Conservation (phyloP, 1,284 basidiomycete species). For the Phellinidium pouzarii region DNA sequence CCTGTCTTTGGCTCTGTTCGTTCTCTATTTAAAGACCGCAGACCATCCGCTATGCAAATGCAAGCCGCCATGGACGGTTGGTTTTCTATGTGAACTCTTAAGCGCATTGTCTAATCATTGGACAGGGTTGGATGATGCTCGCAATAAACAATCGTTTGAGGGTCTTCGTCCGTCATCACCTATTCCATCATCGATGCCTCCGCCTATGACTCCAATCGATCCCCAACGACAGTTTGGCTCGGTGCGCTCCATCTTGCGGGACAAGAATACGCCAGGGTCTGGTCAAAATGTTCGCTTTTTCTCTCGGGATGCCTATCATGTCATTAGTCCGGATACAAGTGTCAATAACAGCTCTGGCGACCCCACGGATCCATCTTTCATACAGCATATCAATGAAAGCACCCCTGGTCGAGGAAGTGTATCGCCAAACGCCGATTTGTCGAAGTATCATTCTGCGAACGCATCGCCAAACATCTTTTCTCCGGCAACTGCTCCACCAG, state of each 20-base stretch:
- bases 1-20: constrained; percentile 15
- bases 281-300: constrained; percentile 71
- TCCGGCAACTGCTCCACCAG: constrained; percentile 7
- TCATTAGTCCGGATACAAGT: constrained; percentile 50
- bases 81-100: neutral
- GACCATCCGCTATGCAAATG: constrained; percentile 23
- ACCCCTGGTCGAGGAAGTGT: constrained; percentile 17
- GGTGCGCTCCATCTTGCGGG: constrained; percentile 62
- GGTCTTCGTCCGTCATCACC: constrained; percentile 6
- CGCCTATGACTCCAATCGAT: constrained; percentile 22
- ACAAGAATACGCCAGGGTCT: constrained; percentile 63
- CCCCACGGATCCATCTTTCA: constrained; percentile 24
- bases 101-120: neutral
- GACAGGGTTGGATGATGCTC: constrained; percentile 7
- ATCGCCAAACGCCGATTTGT: neutral
- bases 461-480: constrained; percentile 16
- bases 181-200: constrained; percentile 22
- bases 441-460: constrained; percentile 13
- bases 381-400: constrained; percentile 34
- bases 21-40: constrained; percentile 17
- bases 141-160: constrained; percentile 4
- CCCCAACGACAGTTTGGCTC: constrained; percentile 29
- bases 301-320: constrained; percentile 55
- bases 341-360: constrained; percentile 31
- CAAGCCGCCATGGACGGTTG: constrained; percentile 15